phyloP scores from a whole-genome alignment of 768 basidiomycete genomes.

The Termitomyces eurrhizus region DNA sequence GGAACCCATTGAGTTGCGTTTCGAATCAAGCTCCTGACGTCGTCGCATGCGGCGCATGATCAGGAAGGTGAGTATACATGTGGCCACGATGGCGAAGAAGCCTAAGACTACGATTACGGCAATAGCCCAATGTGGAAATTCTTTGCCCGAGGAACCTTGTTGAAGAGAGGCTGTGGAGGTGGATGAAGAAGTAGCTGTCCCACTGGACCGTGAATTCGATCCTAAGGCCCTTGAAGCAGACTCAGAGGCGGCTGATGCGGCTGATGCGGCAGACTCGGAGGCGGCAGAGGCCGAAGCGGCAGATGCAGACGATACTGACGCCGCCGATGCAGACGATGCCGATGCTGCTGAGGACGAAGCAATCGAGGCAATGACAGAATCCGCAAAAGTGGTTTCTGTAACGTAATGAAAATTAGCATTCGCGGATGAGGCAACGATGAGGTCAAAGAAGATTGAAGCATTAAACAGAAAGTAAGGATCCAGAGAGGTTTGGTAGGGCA shows the following conservation, averaged over 20 bases:
- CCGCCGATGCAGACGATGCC: slow-evolving; percentile 33
- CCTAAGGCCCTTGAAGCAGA: slow-evolving; percentile 22
- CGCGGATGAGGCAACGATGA: neutral
- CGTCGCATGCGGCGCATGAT: slow-evolving; percentile 66
- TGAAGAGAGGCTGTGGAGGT: slow-evolving; percentile 44
- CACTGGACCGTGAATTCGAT: neutral
- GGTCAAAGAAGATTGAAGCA: neutral
- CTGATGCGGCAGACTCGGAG: slow-evolving; percentile 7
- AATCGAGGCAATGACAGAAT: slow-evolving; percentile 59
- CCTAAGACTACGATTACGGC: slow-evolving; percentile 86
- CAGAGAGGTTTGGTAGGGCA: neutral
- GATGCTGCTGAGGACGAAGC: slow-evolving; percentile 32
- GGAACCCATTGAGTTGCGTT: slow-evolving; percentile 75
- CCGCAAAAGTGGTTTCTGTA: slow-evolving; percentile 72
- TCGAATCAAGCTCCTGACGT: slow-evolving; percentile 40
- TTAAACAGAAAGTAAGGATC: neutral
- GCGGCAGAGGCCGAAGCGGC: slow-evolving; percentile 27
- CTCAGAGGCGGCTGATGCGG: slow-evolving; percentile 12
- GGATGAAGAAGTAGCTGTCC: slow-evolving; percentile 9
- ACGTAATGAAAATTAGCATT: slow-evolving; percentile 1
- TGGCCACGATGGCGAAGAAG: slow-evolving; percentile 73
- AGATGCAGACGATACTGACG: slow-evolving; percentile 45
- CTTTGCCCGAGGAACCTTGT: slow-evolving; percentile 24
- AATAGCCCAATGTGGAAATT: slow-evolving; percentile 88
- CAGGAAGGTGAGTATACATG: slow-evolving; percentile 66